phyloP scores from a whole-genome alignment of 805 yeast species.

The Candida wancherniae region DNA sequence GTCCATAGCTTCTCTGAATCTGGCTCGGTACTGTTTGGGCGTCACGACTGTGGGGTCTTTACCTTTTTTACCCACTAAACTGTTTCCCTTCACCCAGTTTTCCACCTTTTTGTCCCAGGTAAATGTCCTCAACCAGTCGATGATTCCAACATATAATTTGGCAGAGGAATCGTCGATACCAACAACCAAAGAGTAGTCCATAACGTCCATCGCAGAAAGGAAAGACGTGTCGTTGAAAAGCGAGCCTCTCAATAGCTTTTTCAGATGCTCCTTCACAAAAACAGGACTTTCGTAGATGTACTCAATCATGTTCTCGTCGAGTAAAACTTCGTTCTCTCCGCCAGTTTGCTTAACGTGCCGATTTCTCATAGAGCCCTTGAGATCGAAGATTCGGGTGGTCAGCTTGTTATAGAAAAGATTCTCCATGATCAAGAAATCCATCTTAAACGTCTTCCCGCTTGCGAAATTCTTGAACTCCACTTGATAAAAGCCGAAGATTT shows the following conservation, averaged over 20 bases:
- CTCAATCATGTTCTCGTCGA: conserved; percentile 98
- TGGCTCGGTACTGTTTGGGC: conserved; percentile 88
- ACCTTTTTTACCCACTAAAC: conserved; percentile 74
- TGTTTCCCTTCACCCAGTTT: conserved; percentile 97
- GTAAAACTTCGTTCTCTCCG: conserved; percentile 83
- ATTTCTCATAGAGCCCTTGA: conserved; percentile 97
- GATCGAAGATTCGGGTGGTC: conserved; percentile 83
- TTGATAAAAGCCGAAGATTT: conserved; percentile 93
- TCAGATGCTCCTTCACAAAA: conserved; percentile 88
- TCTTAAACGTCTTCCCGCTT: conserved; percentile 70
- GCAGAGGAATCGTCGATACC: conserved; percentile 72
- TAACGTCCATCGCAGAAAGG: conserved; percentile 93
- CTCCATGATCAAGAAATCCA: conserved; percentile 95
- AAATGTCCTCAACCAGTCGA: conserved; percentile 89
- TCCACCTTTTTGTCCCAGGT: conserved; percentile 99
- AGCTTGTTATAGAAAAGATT: conserved; percentile 82
- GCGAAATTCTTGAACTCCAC: conserved; percentile 78
- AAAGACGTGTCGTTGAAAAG: conserved; percentile 94
- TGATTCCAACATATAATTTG: conserved; percentile 86
- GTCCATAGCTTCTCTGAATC: conserved; percentile 98
- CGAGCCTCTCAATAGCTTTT: conserved; percentile 78
- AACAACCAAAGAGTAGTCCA: conserved; percentile 95
- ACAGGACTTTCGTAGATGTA: conserved; percentile 94
- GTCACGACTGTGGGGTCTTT: conserved; percentile 97
- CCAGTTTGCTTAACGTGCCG: conserved; percentile 97